Evolutionary conservation across 352 stramenopile genomes (phyloP).

Genomic region (Globisporangium uncinulatum): DNA sequence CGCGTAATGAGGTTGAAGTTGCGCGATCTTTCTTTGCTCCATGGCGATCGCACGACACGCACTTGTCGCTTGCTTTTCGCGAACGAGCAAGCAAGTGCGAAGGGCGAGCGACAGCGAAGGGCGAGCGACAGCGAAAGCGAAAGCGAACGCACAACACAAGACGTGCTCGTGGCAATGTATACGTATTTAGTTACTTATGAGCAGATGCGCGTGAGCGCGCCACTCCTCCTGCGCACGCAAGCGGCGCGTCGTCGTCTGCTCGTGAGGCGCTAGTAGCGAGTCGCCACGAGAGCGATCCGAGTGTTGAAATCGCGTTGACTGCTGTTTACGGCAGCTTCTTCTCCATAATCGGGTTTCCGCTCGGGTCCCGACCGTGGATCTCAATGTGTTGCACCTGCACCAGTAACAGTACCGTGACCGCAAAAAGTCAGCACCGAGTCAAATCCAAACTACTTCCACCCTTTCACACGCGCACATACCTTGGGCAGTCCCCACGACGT

Average conservation of each 20-base stretch:
- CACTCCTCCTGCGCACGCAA: too few species aligned
- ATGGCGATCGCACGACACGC: not conserved
- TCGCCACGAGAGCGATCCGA: too few species aligned
- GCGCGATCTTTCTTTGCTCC: conserved; percentile 4
- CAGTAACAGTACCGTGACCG: too few species aligned
- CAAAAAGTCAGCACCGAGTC: not conserved
- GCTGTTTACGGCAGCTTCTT: conserved; percentile 73
- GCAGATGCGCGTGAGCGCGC: not conserved
- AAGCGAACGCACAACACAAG: too few species aligned
- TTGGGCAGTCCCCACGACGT: conserved; percentile 86
- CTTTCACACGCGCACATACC: conserved; percentile 8
- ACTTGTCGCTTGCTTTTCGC: not conserved
- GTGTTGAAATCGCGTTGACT: not conserved
- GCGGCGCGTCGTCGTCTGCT: not conserved
- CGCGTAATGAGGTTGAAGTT: not conserved
- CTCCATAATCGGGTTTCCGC: conserved; percentile 68
- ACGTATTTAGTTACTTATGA: not conserved
- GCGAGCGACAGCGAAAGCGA: too few species aligned
- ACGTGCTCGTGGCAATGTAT: not conserved
- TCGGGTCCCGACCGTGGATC: conserved; percentile 73
- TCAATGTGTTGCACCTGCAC: conserved; percentile 78
- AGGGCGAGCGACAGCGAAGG: not conserved
- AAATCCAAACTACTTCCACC: not conserved
- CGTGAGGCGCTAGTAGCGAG: not conserved
- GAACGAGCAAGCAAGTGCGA: not conserved